phyloP scores from a whole-genome alignment of 2,329 filamentous ascomycete species.

The Stagonosporopsis chrysanthemi region DNA sequence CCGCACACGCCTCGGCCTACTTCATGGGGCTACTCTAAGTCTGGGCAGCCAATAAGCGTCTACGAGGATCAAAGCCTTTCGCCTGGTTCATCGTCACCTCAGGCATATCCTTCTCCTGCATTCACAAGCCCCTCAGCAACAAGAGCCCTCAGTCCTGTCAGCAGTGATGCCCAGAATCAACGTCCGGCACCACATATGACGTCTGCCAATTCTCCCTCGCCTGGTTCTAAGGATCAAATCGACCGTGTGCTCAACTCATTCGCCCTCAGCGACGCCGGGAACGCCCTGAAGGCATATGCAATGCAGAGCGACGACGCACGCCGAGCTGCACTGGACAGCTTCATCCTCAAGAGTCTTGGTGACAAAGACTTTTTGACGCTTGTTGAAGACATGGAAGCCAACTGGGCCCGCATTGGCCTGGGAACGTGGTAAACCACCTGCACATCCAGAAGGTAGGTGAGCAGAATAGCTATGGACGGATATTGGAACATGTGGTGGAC shows the following conservation, averaged over 20 bases:
- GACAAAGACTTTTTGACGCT: slow-evolving; percentile 59
- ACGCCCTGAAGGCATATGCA: slow-evolving; percentile 44
- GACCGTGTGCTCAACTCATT: neutral
- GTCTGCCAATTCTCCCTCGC: slow-evolving; percentile 19
- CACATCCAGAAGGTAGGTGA: neutral
- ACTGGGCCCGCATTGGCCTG: slow-evolving; percentile 52
- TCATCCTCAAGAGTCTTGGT: slow-evolving; percentile 59
- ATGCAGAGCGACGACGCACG: slow-evolving; percentile 52
- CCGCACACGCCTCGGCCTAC: slow-evolving; percentile 8
- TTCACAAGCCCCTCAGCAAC: slow-evolving; percentile 2
- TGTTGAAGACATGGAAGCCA: slow-evolving; percentile 59
- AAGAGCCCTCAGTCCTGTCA: slow-evolving; percentile 30
- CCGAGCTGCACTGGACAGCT: slow-evolving; percentile 55
- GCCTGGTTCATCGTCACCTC: slow-evolving; percentile 23
- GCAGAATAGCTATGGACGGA: neutral
- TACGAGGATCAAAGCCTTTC: slow-evolving; percentile 12
- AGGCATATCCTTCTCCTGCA: neutral
- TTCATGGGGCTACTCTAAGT: neutral
- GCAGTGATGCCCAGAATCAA: slow-evolving; percentile 14
- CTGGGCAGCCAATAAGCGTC: neutral
- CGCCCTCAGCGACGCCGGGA: slow-evolving; percentile 7
- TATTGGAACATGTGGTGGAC: slow-evolving; percentile 10
- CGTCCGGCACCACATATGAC: slow-evolving; percentile 1
- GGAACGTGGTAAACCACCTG: slow-evolving; percentile 17
- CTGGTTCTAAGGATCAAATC: neutral